Percentiles rank a stretch among this genome's conserved stretches.
Conservation (phyloP, 1,284 basidiomycete species). For the Cutaneotrichosporon spelunceum region DNA sequence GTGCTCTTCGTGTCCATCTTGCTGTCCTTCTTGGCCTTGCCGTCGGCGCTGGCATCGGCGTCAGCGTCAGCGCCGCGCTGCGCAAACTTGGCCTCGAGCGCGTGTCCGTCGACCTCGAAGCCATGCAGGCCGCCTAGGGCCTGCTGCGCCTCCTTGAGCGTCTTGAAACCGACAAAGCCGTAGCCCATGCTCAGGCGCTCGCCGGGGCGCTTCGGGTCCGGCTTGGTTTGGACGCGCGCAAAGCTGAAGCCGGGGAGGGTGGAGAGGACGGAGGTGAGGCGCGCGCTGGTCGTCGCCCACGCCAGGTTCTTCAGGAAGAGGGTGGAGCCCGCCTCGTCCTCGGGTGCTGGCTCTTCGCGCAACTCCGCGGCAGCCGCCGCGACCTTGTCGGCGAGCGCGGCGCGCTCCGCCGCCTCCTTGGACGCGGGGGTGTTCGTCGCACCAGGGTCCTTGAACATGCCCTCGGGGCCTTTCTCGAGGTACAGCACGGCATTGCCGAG, state of each 20-base stretch:
- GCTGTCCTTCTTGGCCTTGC: constrained; percentile 40
- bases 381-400: constrained; percentile 33
- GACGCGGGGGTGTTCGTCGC: constrained; percentile 21
- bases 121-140: constrained; percentile 79
- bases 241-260: constrained; percentile 78
- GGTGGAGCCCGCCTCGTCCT: constrained; percentile 68
- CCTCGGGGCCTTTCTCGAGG: constrained; percentile 84
- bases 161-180: constrained; percentile 90
- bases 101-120: constrained; percentile 82
- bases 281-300: constrained; percentile 79
- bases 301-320: constrained; percentile 93
- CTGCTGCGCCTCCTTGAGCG: constrained; percentile 66
- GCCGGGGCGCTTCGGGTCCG: constrained; percentile 69
- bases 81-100: constrained; percentile 79
- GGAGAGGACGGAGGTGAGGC: constrained; percentile 68
- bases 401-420: constrained; percentile 53
- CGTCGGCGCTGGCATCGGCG: no score
- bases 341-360: constrained; percentile 53
- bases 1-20: constrained; percentile 58
- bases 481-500: constrained; percentile 87
- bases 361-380: constrained; percentile 19
- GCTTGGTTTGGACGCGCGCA: constrained; percentile 86
- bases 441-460: constrained; percentile 60
- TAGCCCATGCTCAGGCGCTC: constrained; percentile 84
- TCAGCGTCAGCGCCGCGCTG: constrained; percentile 74